Evolutionary conservation across 2,329 filamentous ascomycete genomes (phyloP), one percentile per base, ranked within the genome.

Genomic region (Exophiala oligosperma): DNA sequence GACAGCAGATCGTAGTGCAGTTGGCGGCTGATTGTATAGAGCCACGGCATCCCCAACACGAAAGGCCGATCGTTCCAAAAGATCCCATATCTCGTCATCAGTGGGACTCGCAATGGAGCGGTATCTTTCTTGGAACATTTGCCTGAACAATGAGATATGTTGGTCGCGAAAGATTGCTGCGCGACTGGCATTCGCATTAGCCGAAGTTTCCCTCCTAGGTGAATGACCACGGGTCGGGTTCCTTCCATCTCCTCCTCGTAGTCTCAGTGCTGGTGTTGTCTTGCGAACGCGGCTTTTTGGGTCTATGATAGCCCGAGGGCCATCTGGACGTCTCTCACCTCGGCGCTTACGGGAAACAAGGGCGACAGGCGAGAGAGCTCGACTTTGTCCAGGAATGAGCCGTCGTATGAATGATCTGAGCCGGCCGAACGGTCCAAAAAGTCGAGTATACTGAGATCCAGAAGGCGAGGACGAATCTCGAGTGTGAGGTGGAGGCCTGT

Each of bases 401-500:
- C 49, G 44, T 14, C 52, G 44, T 21, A 59, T 23, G n/a, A 41
- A n/a, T n/a, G 4, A 5, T 23, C 44, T 21, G 6, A 59, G 40
- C 49, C 38, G 52, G 21, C 51, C 53, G 21, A 59, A 44, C 1
- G 35, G 57, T 8, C 57, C 46, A n/a, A 47, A n/a, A 2, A 12
- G 37, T 21, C 44, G 21, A 21, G 14, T 9, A 32, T 24, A 6
- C 28, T 43, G 9, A 49, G 51, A 12, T 11, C 17, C 35, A 35
- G 57, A 51, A 40, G 51, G 17, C 23, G 53, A 38, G 29, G 41
- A 51, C 28, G 55, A 57, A 53, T 52, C 55, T 14, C 54, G 58
- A 55, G 54, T 49, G 53, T 66, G 62, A 35, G 49, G 48, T 11
- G 60, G 64, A 41, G 64, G 64, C n/a, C 56, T 44, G 44, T 65